phyloP scores from a whole-genome alignment of 495 filamentous ascomycete species.

The Talaromyces trachyspermus region DNA sequence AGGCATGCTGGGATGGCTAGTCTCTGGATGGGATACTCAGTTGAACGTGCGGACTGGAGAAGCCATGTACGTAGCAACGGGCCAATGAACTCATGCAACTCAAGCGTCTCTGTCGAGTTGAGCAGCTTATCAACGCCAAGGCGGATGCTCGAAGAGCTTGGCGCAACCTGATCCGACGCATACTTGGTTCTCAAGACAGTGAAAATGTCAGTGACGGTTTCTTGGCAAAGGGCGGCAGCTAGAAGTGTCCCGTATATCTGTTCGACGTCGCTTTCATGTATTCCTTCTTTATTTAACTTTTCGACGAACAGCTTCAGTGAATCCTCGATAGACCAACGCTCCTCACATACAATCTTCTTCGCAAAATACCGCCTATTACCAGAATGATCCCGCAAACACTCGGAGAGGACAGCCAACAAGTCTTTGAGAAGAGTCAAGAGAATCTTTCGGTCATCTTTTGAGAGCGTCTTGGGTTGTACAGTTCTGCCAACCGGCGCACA shows the following conservation, averaged over 20 bases:
- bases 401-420: conserved; percentile 62
- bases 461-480: conserved; percentile 53
- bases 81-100: conserved; percentile 33
- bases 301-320: conserved; percentile 52
- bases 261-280: conserved; percentile 55
- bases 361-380: conserved; percentile 86
- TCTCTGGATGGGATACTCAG: conserved; percentile 21
- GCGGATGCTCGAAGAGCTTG: conserved; percentile 18
- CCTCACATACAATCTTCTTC: conserved; percentile 61
- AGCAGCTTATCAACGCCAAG: conserved; percentile 27
- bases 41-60: conserved; percentile 19
- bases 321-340: conserved; percentile 69
- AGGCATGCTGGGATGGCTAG: conserved; percentile 35
- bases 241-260: conserved; percentile 82
- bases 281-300: conserved; percentile 42
- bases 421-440: conserved; percentile 65
- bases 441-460: conserved; percentile 49
- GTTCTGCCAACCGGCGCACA: conserved; percentile 58
- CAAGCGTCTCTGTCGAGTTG: conserved; percentile 34
- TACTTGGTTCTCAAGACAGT: conserved; percentile 25
- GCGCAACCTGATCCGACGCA: conserved; percentile 4
- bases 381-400: conserved; percentile 69
- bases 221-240: conserved; percentile 73
- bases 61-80: conserved; percentile 38
- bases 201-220: conserved; percentile 47